Base-by-base conservation (phyloP, 2,329 filamentous ascomycete genomes). In the Xylariaceae sp. region DNA sequence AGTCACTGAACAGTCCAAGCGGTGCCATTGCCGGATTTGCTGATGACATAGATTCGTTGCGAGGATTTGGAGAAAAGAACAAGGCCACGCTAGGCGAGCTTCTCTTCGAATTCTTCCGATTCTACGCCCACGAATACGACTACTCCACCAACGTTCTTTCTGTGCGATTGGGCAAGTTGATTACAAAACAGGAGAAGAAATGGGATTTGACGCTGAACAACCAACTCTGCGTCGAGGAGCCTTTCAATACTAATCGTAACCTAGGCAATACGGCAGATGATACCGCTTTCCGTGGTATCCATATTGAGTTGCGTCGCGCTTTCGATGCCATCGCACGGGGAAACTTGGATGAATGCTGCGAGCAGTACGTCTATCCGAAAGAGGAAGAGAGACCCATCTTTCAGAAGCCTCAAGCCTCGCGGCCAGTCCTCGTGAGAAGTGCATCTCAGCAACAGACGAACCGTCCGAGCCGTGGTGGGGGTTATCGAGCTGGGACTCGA, bases 261-360 rank as follows among this genome's bases (percentile, higher is more conserved):
- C 80, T 99, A 51, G 94, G 92, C 48, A 99, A 99, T 69, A 97
- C 94, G 1, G 94, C 92, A 7, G 94, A 99, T 71, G 92, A 96
- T 72, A 95, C 90, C 49, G 93, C 94, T 0, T 97, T 96, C 75
- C 85, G 89, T 54, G 94, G 94, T 1, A 83, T 99, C 35, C 94
- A 99, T 72, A 75, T 91, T 66, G 94, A 99, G 75, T 79, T 99
- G 53, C 86, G 94, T 62, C 83, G 92, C 65, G 94, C 94, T 0
- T 97, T 96, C 71, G 88, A 92, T 59, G 76, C 91, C 57, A 83
- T 97, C 15, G 85, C 89, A 1, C 83, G 89, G 55, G 89, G 86
- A 18, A 90, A 94, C 67, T 80, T 99, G 50, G 83, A 86, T 3
- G 87, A 91, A 68, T 92, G 88, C 71, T 97, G 92, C 73, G 90